Evolutionary conservation across 2,329 filamentous ascomycete genomes (phyloP).

Genomic region (Coleophoma crateriformis): DNA sequence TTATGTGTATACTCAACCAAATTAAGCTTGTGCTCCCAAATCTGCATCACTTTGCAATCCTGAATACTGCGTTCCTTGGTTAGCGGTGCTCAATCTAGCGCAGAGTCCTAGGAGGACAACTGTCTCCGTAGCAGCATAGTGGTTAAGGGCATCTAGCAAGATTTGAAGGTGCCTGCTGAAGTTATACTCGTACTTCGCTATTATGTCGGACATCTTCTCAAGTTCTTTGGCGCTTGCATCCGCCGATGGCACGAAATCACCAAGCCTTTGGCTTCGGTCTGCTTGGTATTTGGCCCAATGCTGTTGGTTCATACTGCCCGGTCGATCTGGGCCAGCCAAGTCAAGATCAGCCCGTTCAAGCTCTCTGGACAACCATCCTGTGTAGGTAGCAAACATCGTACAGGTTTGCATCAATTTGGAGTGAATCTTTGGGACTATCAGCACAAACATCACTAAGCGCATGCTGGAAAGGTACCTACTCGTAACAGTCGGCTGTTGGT

Average conservation of each 20-base stretch:
- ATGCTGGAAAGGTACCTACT: constrained; percentile 41
- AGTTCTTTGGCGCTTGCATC: constrained; percentile 10
- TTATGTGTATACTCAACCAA: too few relatives aligned
- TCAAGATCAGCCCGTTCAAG: constrained; percentile 81
- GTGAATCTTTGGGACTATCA: constrained; percentile 64
- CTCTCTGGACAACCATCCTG: constrained; percentile 77
- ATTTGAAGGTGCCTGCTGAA: constrained; percentile 92
- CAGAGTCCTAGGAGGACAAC: constrained; percentile 88
- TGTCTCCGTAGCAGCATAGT: constrained; percentile 95
- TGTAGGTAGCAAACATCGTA: constrained; percentile 88
- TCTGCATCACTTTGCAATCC: constrained; percentile 56
- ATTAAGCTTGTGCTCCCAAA: constrained; percentile 14
- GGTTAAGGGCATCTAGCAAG: constrained; percentile 88
- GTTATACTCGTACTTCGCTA: constrained; percentile 88
- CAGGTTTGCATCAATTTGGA: constrained; percentile 96
- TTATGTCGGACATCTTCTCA: constrained; percentile 66
- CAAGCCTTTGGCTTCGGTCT: constrained; percentile 36
- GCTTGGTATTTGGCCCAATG: constrained; percentile 56
- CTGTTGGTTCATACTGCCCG: constrained; percentile 52
- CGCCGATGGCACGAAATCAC: constrained; percentile 17
- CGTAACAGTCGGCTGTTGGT: constrained; percentile 92
- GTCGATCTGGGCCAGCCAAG: constrained; percentile 53
- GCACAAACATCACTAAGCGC: background rate
- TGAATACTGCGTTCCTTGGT: constrained; percentile 65
- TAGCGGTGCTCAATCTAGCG: constrained; percentile 74